Percentiles rank a stretch among this genome's conserved stretches.
Conservation (phyloP, 192 early-diverging fungal genomes). For the Linnemannia elongata region DNA sequence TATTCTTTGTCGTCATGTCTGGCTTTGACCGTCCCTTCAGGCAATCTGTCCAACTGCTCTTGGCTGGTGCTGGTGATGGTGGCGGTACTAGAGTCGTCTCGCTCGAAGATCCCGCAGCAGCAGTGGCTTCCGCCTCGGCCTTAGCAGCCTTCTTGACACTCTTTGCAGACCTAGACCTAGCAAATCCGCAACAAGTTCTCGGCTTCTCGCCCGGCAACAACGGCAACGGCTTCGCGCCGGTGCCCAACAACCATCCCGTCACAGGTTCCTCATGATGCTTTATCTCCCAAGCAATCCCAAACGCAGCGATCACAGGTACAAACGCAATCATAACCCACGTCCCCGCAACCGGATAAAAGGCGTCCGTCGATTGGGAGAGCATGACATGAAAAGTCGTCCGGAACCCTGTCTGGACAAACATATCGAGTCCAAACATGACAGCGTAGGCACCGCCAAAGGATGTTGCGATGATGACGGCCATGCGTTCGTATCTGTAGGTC, state of each 20-base stretch:
- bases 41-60: background rate
- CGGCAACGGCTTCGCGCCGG: constrained; percentile 39
- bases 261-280: constrained; percentile 48
- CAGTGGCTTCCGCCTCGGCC: constrained; percentile 6
- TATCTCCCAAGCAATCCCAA: constrained; percentile 52
- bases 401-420: constrained; percentile 55
- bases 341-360: constrained; percentile 34
- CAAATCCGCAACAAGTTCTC: background rate
- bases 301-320: constrained; percentile 41
- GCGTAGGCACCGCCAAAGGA: constrained; percentile 54
- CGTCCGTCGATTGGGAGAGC: constrained; percentile 30
- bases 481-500: constrained; percentile 43
- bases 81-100: constrained; percentile 20
- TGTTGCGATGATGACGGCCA: constrained; percentile 50
- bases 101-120: constrained; percentile 9
- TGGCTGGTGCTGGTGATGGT: background rate
- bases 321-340: constrained; percentile 56
- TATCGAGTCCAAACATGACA: constrained; percentile 57
- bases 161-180: constrained; percentile 21
- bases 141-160: background rate
- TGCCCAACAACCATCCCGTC: constrained; percentile 44
- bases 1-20: background rate
- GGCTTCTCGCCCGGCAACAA: constrained; percentile 33
- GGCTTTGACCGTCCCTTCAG: background rate
- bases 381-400: constrained; percentile 48